phyloP scores from a whole-genome alignment of 2,329 filamentous ascomycete species.

The Scedosporium minutisporum region DNA sequence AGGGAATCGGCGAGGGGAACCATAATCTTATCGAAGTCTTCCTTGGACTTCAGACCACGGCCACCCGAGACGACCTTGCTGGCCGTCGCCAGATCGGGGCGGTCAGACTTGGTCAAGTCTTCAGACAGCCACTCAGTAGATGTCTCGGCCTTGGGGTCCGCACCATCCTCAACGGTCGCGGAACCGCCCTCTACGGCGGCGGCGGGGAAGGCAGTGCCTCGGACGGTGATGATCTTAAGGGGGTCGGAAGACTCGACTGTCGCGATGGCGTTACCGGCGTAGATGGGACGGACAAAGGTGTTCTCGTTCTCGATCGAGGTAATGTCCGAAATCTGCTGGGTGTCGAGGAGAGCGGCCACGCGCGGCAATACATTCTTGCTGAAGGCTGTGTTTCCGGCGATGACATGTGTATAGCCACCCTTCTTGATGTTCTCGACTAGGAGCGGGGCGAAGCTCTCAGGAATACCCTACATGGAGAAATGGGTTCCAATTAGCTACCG shows the following conservation, averaged over 20 bases:
- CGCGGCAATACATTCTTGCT: slow-evolving; percentile 91
- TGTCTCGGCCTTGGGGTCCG: slow-evolving; percentile 68
- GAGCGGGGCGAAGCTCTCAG: slow-evolving; percentile 90
- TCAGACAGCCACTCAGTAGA: slow-evolving; percentile 87
- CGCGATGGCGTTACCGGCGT: slow-evolving; percentile 93
- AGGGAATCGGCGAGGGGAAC: slow-evolving; percentile 83
- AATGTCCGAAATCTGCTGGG: slow-evolving; percentile 89
- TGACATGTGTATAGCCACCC: slow-evolving; percentile 83
- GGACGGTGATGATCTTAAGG: slow-evolving; percentile 83
- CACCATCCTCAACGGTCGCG: slow-evolving; percentile 68
- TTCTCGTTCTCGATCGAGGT: slow-evolving; percentile 79
- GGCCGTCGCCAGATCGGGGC: slow-evolving; percentile 87
- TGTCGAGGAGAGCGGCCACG: slow-evolving; percentile 82
- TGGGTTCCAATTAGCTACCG: background rate
- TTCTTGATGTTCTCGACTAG: slow-evolving; percentile 96
- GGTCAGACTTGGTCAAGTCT: slow-evolving; percentile 83
- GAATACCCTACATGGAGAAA: slow-evolving; percentile 53
- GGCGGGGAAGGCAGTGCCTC: slow-evolving; percentile 82
- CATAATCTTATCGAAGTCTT: slow-evolving; percentile 92
- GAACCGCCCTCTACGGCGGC: slow-evolving; percentile 62
- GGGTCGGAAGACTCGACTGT: slow-evolving; percentile 84
- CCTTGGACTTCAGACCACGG: slow-evolving; percentile 91
- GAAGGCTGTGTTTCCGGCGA: slow-evolving; percentile 88
- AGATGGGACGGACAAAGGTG: slow-evolving; percentile 93
- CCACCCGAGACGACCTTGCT: slow-evolving; percentile 85